A percentile compares a stretch with the other conserved stretches of the same genome.
Evolutionary conservation across 495 filamentous ascomycete genomes (phyloP).

Genomic region (Podospora appendiculata): DNA sequence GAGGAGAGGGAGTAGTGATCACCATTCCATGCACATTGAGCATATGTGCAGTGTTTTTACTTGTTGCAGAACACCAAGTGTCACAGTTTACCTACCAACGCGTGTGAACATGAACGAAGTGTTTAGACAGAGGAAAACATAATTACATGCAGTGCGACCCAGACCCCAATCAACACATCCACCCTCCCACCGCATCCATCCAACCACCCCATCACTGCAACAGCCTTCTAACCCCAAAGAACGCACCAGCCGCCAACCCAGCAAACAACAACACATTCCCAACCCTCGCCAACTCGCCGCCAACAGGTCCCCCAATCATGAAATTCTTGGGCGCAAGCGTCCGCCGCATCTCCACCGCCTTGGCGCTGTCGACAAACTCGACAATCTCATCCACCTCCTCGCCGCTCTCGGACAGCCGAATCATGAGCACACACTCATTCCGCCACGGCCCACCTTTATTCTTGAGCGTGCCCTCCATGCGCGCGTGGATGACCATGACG

Average conservation of each 20-base stretch:
- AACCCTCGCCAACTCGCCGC: neutral
- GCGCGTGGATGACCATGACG: slow-evolving; percentile 23
- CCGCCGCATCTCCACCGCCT: slow-evolving; percentile 29
- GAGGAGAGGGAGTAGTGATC: too few relatives aligned
- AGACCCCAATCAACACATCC: neutral
- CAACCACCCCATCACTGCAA: neutral
- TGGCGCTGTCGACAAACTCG: slow-evolving; percentile 36
- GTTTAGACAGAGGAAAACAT: too few relatives aligned
- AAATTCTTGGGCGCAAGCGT: slow-evolving; percentile 24
- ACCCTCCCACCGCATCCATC: neutral
- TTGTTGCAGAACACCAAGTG: too few relatives aligned
- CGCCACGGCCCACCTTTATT: slow-evolving; percentile 14
- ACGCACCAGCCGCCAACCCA: slow-evolving; percentile 10
- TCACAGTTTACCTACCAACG: too few relatives aligned
- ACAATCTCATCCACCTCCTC: slow-evolving; percentile 18
- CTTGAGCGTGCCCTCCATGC: slow-evolving; percentile 27
- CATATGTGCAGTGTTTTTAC: too few relatives aligned
- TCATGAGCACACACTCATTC: slow-evolving; percentile 35
- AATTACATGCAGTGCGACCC: neutral
- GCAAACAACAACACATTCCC: slow-evolving; percentile 15
- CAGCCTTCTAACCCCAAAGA: slow-evolving; percentile 7
- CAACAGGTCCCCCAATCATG: slow-evolving; percentile 1
- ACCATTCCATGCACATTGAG: too few relatives aligned
- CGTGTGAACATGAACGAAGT: too few relatives aligned
- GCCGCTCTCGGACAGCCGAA: slow-evolving; percentile 23